Conservation (phyloP, 768 basidiomycete genomes). For the Floccularia luteovirens region DNA sequence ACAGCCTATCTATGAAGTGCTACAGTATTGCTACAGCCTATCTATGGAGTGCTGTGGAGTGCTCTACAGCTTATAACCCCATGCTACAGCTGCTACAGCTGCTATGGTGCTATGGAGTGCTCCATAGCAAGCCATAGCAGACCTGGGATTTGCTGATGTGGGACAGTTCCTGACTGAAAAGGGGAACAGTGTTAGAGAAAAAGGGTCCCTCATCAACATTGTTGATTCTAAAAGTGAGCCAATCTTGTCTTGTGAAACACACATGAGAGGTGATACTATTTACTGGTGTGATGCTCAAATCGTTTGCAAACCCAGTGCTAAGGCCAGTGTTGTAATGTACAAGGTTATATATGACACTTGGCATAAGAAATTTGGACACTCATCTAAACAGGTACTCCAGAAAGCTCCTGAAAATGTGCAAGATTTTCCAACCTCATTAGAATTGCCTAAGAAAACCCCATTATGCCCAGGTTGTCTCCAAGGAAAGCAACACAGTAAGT, state of each 20-base stretch:
- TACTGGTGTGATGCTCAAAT: background rate
- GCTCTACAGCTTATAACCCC: too few relatives aligned
- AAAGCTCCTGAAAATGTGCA: background rate
- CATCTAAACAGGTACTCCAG: background rate
- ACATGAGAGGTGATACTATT: background rate
- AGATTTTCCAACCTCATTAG: background rate
- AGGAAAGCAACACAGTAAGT: background rate
- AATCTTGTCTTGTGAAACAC: background rate
- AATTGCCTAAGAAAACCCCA: background rate
- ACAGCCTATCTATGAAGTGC: too few relatives aligned
- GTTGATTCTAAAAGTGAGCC: background rate
- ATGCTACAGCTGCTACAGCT: too few relatives aligned
- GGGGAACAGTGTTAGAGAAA: too few relatives aligned
- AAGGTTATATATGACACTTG: background rate
- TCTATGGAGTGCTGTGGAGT: too few relatives aligned
- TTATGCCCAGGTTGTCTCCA: background rate
- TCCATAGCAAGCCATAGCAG: too few relatives aligned
- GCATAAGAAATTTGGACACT: conserved; percentile 2
- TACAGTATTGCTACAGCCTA: too few relatives aligned
- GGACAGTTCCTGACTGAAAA: too few relatives aligned
- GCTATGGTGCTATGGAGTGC: too few relatives aligned
- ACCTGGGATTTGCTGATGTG: too few relatives aligned
- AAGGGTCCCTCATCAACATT: too few relatives aligned
- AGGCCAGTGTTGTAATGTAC: background rate
- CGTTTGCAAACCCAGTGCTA: background rate